Evolutionary conservation across 148 eudicot species (phyloP).

Genomic region (Camellia granthamiana): DNA sequence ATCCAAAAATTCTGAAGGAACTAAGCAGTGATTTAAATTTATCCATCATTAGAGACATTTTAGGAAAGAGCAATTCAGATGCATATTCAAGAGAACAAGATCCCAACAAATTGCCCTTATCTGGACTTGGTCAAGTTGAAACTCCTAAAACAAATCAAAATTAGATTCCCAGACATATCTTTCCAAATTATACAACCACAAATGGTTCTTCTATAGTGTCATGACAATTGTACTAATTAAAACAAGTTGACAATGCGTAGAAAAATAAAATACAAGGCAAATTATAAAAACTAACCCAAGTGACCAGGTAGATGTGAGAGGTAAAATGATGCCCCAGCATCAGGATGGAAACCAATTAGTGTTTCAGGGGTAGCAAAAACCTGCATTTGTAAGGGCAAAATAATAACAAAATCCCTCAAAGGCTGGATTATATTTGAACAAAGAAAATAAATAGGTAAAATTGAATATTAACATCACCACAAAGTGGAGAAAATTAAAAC

Average conservation of each 20-base stretch:
- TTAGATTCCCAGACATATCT: background rate
- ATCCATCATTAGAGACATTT: no score
- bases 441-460: background rate
- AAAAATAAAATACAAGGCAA: background rate
- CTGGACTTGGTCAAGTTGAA: background rate
- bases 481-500: background rate
- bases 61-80: no score
- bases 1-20: background rate
- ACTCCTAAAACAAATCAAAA: background rate
- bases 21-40: no score
- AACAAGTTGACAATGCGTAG: background rate
- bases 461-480: background rate
- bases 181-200: slow-evolving; percentile 5
- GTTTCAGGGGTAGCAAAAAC: slow-evolving; percentile 95
- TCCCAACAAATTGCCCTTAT: background rate
- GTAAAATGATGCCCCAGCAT: slow-evolving; percentile 90
- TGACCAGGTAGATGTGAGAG: slow-evolving; percentile 88
- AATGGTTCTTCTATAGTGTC: background rate
- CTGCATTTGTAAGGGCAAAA: slow-evolving; percentile 33
- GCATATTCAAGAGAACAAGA: no score
- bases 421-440: background rate
- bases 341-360: slow-evolving; percentile 86
- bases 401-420: background rate
- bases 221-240: background rate
- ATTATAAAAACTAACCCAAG: slow-evolving; percentile 45